A percentile compares a stretch with the other conserved stretches of the same genome.
These are phyloP conservation scores for Mortierella hygrophila DNA, from an alignment of 192 early-diverging fungal genomes.

Conservation along the genomic window DNA sequence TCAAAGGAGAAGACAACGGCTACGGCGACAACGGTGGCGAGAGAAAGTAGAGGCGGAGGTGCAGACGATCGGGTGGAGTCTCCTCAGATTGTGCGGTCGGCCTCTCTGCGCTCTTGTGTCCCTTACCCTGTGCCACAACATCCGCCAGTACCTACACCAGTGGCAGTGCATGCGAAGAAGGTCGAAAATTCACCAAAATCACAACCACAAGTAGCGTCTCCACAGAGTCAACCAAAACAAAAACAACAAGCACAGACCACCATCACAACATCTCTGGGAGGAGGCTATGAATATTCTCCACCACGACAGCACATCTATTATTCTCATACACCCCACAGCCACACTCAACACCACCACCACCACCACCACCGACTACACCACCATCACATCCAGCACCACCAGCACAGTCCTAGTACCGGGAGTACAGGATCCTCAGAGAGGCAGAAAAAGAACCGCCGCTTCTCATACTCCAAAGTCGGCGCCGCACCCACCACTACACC, in stretches of 20 bases:
- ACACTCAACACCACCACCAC: slow-evolving; percentile 15
- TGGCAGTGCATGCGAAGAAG: background rate
- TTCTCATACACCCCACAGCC: slow-evolving; percentile 18
- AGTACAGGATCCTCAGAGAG: background rate
- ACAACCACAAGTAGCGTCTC: background rate
- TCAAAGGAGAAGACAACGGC: background rate
- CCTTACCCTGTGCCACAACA: background rate
- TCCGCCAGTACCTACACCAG: background rate
- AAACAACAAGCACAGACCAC: slow-evolving; percentile 10
- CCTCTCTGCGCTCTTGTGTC: background rate
- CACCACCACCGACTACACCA: slow-evolving; percentile 8
- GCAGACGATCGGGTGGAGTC: background rate
- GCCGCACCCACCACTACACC: background rate
- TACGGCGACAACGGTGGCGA: background rate
- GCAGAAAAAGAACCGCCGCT: slow-evolving; percentile 22
- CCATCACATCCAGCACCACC: background rate
- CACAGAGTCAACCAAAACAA: slow-evolving; percentile 7
- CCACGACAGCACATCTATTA: slow-evolving; percentile 24
- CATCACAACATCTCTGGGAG: background rate
- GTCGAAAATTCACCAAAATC: background rate
- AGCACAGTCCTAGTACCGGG: background rate
- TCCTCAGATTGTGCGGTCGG: background rate
- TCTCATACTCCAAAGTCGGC: slow-evolving; percentile 39
- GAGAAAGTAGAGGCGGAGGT: background rate
- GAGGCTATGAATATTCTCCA: background rate